Evolutionary conservation across 352 stramenopile species (phyloP), one percentile per base, ranked within the genome.

Genomic region (Phytophthora syringae): DNA sequence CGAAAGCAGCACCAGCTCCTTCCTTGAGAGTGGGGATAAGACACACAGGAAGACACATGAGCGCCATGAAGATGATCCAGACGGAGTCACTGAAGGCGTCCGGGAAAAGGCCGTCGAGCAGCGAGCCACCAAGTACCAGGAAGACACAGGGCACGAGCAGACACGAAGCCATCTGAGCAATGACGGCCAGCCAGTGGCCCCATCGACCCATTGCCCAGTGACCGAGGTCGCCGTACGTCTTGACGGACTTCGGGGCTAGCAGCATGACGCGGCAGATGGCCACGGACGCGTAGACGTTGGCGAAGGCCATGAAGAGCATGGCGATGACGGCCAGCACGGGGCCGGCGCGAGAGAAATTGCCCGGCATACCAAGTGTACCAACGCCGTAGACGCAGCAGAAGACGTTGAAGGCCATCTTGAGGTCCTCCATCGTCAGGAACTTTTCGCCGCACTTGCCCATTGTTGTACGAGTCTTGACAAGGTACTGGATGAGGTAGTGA

Each of bases 161-260:
- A 45, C 73, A 81, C 37, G 74, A 74, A 12, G 61, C 67, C 68
- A 85, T 79, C 40, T 82, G 79, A 49, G 74, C 67, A 40, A 84
- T 37, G 36, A 76, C 59, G 0, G 83, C 71, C 13, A 84, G 48
- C 64, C 64, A 87, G 36, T 79, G 80, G 36, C 80, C 80, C 34
- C 60, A 72, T 25, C 60, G 70, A 50, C 80, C 80, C 28, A 81
- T 64, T 21, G 32, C 60, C 70, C 74, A 89, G 21, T 82, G 58
- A 25, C 80, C 81, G 3, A 89, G 63, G 30, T 89, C 80, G 2
- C 78, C 72, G 52, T 76, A 88, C 10, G 78, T 88, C 15, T 70
- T 70, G 15, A 89, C 77, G 12, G 63, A 71, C 34, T 67, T 69
- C 5, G 80, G 80, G 3, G 80, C 80, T 0, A 74, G 40, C 39